Percentiles rank a stretch among this genome's conserved stretches.
These are phyloP conservation scores for Dactylellina sp. DNA, from an alignment of 2,329 filamentous ascomycete genomes.

Conservation along the genomic window DNA sequence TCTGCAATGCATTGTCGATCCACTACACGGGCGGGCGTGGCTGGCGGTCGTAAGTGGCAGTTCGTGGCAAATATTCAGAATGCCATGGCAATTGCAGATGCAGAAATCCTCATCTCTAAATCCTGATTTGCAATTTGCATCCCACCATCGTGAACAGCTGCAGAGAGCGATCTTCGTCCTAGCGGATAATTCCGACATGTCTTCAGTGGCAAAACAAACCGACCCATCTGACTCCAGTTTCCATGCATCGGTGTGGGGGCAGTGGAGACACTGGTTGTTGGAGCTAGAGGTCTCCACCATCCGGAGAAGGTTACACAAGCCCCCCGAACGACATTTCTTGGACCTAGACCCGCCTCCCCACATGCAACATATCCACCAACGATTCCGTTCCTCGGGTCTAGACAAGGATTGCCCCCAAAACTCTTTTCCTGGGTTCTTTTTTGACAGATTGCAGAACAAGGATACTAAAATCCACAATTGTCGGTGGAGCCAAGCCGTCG, in stretches of 20 bases:
- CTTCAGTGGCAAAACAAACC: constrained; percentile 17
- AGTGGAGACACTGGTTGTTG: constrained; percentile 4
- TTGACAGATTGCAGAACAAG: constrained; percentile 8
- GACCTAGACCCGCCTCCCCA: constrained; percentile 18
- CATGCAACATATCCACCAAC: constrained; percentile 16
- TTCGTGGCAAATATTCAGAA: constrained; percentile 11
- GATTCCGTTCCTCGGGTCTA: constrained; percentile 5
- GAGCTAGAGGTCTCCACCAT: constrained; percentile 12
- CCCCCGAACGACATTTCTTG: constrained; percentile 23
- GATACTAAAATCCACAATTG: constrained; percentile 7
- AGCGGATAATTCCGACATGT: neutral
- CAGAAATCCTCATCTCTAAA: constrained; percentile 8
- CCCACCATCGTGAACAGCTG: neutral
- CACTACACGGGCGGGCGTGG: neutral
- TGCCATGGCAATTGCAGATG: constrained; percentile 1
- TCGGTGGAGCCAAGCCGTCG: no score
- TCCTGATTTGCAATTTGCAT: constrained; percentile 1
- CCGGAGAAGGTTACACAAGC: constrained; percentile 23
- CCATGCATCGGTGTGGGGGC: neutral
- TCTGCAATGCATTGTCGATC: constrained; percentile 27
- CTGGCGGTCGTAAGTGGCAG: constrained; percentile 5
- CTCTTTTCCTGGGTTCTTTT: neutral
- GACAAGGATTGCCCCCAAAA: constrained; percentile 15
- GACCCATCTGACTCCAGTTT: neutral
- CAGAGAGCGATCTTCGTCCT: neutral